Conservation (phyloP, 257 asterid genomes). For the Eucommia ulmoides region DNA sequence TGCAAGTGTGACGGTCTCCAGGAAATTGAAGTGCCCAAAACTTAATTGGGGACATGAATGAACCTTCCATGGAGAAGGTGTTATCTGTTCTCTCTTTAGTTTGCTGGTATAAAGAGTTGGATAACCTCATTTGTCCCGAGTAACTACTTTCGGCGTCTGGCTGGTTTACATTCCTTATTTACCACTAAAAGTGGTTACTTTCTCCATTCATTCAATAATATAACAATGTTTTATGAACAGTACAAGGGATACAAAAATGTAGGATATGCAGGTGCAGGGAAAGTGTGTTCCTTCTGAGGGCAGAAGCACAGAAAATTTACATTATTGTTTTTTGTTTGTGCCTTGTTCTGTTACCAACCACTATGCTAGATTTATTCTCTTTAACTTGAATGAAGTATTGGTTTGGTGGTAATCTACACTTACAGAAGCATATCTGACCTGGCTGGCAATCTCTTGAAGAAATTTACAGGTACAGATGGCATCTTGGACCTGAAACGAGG, state of each 20-base stretch:
- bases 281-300: not conserved
- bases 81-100: too few species aligned
- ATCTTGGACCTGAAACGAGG: slow-evolving; percentile 39
- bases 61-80: too few species aligned
- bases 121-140: too few species aligned
- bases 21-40: too few species aligned
- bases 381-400: not conserved
- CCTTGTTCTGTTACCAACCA: not conserved
- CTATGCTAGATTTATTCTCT: not conserved
- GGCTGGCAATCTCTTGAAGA: slow-evolving; percentile 44
- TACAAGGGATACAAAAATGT: not conserved
- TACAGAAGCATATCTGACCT: slow-evolving; percentile 20
- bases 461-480: slow-evolving; percentile 34
- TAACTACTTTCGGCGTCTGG: too few species aligned
- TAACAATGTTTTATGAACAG: too few species aligned
- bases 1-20: too few species aligned
- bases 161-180: too few species aligned
- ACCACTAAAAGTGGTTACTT: too few species aligned
- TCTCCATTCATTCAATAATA: too few species aligned
- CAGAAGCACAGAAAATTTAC: not conserved
- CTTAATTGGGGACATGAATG: too few species aligned
- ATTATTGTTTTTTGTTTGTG: not conserved
- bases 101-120: too few species aligned
- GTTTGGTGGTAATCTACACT: not conserved
- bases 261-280: not conserved